Conservation (phyloP, 345 rosid species). For the Heritiera littoralis region DNA sequence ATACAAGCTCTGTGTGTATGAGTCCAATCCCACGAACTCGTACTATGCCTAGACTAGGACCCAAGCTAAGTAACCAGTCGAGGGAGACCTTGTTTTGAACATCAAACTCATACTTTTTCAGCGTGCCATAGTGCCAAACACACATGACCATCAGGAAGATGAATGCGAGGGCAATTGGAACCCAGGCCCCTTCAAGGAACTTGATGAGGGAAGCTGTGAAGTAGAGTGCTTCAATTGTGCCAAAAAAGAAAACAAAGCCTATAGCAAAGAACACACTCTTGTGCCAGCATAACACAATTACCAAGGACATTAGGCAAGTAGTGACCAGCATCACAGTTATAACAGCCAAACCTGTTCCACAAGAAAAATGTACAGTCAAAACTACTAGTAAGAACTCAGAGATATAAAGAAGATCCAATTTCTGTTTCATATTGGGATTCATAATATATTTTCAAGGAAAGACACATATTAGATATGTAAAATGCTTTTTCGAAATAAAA, state of each 20-base stretch:
- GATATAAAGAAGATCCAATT: background rate
- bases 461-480: background rate
- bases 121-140: conserved; percentile 85
- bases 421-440: background rate
- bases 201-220: conserved; percentile 88
- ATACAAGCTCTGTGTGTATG: conserved; percentile 85
- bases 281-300: conserved; percentile 90
- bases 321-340: conserved; percentile 98
- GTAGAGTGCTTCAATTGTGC: conserved; percentile 86
- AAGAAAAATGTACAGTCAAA: conserved; percentile 7
- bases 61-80: conserved; percentile 76
- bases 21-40: conserved; percentile 89
- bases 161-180: conserved; percentile 77
- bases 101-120: conserved; percentile 78
- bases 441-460: background rate
- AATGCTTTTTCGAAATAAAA: background rate
- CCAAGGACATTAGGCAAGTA: conserved; percentile 91
- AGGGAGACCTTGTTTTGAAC: conserved; percentile 90
- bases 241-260: conserved; percentile 72
- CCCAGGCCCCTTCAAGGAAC: conserved; percentile 97
- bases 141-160: conserved; percentile 79
- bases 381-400: background rate
- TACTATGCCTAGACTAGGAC: conserved; percentile 79
- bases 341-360: conserved; percentile 81
- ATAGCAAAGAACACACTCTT: conserved; percentile 64